Percentiles rank a stretch among this genome's conserved stretches.
phyloP scores from a whole-genome alignment of 2,329 filamentous ascomycete species.

The Colletotrichum sp. region DNA sequence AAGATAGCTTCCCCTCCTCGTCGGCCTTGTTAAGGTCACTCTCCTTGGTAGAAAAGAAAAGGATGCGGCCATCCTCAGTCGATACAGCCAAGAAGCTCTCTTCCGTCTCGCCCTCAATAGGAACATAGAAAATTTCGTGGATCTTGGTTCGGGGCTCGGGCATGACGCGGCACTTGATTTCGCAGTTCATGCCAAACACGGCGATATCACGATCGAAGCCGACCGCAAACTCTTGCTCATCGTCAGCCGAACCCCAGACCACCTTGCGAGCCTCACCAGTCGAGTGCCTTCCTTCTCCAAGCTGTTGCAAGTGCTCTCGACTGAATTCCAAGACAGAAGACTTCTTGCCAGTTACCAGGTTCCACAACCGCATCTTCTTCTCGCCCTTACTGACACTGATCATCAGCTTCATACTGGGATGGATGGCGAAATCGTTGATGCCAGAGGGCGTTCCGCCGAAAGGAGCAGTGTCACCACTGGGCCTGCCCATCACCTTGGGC shows the following conservation, averaged over 20 bases:
- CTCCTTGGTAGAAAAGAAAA: constrained; percentile 77
- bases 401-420: constrained; percentile 97
- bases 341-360: constrained; percentile 94
- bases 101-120: constrained; percentile 52
- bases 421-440: constrained; percentile 92
- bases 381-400: constrained; percentile 90
- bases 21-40: constrained; percentile 44
- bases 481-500: constrained; percentile 78
- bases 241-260: constrained; percentile 75
- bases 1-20: constrained; percentile 44
- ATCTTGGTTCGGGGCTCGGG: constrained; percentile 76
- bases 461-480: constrained; percentile 87
- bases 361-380: constrained; percentile 92
- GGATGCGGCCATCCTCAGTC: constrained; percentile 86
- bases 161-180: constrained; percentile 75
- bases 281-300: constrained; percentile 77
- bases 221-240: constrained; percentile 84
- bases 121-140: constrained; percentile 79
- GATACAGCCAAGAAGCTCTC: constrained; percentile 72
- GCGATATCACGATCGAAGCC: constrained; percentile 85
- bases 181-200: constrained; percentile 88
- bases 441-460: constrained; percentile 83
- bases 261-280: constrained; percentile 85
- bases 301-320: constrained; percentile 71
- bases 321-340: constrained; percentile 90